phyloP scores from a whole-genome alignment of 2,329 filamentous ascomycete genomes.

The Arthrobotrys pseudoclavata region DNA sequence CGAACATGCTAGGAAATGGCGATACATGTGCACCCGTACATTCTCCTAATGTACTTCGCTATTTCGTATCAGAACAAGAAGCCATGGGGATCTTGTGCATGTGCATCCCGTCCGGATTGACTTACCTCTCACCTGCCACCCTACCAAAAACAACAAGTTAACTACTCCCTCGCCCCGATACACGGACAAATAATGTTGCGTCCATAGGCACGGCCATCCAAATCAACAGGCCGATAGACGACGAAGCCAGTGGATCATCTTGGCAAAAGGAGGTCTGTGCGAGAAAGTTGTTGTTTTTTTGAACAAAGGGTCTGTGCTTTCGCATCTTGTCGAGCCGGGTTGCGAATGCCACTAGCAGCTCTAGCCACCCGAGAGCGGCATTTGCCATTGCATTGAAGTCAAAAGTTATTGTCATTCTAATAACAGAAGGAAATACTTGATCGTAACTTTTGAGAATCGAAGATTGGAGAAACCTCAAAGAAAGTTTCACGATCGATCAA shows the following conservation, averaged over 20 bases:
- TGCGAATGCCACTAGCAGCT: constrained; percentile 9
- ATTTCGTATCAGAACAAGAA: constrained; percentile 5
- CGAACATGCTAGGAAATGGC: not conserved
- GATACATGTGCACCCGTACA: constrained; percentile 5
- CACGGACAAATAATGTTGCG: constrained; percentile 57
- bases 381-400: constrained; percentile 14
- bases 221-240: constrained; percentile 41
- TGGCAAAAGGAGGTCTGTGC: constrained; percentile 44
- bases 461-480: constrained; percentile 19
- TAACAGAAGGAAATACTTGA: constrained; percentile 7
- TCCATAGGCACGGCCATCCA: constrained; percentile 25
- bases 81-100: constrained; percentile 6
- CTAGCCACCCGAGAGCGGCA: constrained; percentile 18
- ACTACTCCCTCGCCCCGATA: constrained; percentile 9
- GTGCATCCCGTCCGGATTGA: not conserved
- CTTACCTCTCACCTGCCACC: constrained; percentile 1
- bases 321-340: constrained; percentile 14
- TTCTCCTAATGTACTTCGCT: not conserved
- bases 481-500: constrained; percentile 46
- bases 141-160: not conserved
- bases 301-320: constrained; percentile 20
- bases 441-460: constrained; percentile 14
- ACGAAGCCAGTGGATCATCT: constrained; percentile 23
- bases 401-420: constrained; percentile 11
- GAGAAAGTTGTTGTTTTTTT: constrained; percentile 32